Percentiles rank a stretch among this genome's conserved stretches.
Conservation (phyloP, 73 alveolate genomes). For the Symbiodinium pilosum region DNA sequence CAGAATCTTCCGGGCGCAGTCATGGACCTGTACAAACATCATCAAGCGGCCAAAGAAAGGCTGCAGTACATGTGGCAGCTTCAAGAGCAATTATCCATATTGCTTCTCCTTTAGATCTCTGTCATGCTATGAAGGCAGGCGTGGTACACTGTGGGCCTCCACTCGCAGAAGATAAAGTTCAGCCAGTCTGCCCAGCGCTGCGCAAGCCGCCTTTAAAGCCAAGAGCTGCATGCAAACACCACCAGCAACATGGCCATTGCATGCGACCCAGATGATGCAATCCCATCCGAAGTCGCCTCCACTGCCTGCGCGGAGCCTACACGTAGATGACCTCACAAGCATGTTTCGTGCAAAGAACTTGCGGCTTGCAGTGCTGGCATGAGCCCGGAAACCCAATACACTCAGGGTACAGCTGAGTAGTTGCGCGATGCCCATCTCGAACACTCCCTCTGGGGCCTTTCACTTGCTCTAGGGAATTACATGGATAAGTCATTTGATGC, state of each 20-base stretch:
- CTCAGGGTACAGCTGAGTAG: background rate
- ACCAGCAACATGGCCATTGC: background rate
- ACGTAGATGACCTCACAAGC: slow-evolving; percentile 21
- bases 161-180: slow-evolving; percentile 32
- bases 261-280: too few species aligned
- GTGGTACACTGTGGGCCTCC: too few species aligned
- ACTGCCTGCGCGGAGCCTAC: slow-evolving; percentile 46
- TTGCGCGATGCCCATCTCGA: slow-evolving; percentile 75
- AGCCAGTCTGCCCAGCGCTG: slow-evolving; percentile 53
- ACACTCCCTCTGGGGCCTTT: slow-evolving; percentile 54
- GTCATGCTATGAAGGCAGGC: too few species aligned
- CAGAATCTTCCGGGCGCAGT: slow-evolving; percentile 52
- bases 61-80: background rate
- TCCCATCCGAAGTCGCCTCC: slow-evolving; percentile 14
- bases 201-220: slow-evolving; percentile 28
- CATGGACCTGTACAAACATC: slow-evolving; percentile 16
- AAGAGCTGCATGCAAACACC: background rate
- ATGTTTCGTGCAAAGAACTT: background rate
- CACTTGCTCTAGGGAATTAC: too few species aligned
- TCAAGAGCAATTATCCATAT: background rate
- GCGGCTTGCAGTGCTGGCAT: background rate
- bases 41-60: too few species aligned
- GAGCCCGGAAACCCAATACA: background rate
- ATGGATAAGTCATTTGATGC: too few species aligned
- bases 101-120: too few species aligned